Base-by-base conservation (phyloP, 1,284 basidiomycete species). In the Moesziomyces sp. region DNA sequence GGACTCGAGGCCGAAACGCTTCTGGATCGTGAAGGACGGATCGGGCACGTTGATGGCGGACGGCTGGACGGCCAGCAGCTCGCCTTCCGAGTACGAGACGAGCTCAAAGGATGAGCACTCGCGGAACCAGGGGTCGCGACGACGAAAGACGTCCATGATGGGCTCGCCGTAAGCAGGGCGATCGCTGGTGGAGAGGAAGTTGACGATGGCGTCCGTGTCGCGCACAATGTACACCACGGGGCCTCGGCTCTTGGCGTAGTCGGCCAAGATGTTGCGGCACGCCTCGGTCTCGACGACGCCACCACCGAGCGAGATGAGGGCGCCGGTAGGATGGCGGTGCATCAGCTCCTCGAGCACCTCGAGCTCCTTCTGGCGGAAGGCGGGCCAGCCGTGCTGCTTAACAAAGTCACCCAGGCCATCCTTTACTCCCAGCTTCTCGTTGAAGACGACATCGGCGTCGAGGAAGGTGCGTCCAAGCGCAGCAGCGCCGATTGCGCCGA, bases 171-270 rank as follows among this genome's bases (percentile, higher is more conserved):
- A 84, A 5, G 80, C 92, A 10, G 79, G 82, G 21, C 93, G 81
- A 92, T 96, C 10, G 91, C 91, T n/a, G 93, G 94, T 30, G 92
- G 89, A 88, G 43, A 99, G 89, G 85, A 94, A 98, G 30, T 88
- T 85, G 55, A 91, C 88, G 55, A 93, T 89, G 66, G 91, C 90
- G 70, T 90, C 88, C 30, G 91, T 85, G 74, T 91, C 89, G 28
- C 92, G 87, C 13, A 89, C 87, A 52, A 93, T 87, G 84, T 93
- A 89, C 16, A 93, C 89, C 23, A 93, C 90, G 1, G 89, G 88
- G 0, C 90, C 90, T 19, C 77, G 77, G 45, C 86, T 86, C 40
- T 86, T 85, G 10, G 88, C 89, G 82, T 93, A 94, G 10, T 88
- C 85, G 79, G 89, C 87, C 63, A 98, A 87, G 8, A 93, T 79